Evolutionary conservation across 2,329 filamentous ascomycete genomes (phyloP).

Genomic region (Pyrenophora seminiperda): DNA sequence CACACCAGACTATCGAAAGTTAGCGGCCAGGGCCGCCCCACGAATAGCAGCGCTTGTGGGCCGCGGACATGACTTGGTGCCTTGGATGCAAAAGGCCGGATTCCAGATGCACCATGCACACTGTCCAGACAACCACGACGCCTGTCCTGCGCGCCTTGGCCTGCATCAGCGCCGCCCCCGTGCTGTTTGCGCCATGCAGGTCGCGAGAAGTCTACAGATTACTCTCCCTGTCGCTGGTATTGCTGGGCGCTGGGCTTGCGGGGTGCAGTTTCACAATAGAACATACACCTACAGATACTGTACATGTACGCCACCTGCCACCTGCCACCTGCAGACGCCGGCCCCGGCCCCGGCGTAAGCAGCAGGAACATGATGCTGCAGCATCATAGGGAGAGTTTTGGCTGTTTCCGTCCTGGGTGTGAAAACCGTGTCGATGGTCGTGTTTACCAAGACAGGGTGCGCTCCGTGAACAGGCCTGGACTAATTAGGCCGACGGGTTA

Average conservation of each 20-base stretch:
- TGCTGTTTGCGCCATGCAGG: neutral
- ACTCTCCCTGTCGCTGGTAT: neutral
- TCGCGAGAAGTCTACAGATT: neutral
- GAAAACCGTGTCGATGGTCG: no score
- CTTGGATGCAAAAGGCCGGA: slow-evolving; percentile 1
- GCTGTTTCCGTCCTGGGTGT: no score
- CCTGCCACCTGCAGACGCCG: no score
- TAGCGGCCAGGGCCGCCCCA: slow-evolving; percentile 7
- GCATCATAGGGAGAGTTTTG: no score
- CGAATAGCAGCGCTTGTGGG: slow-evolving; percentile 3
- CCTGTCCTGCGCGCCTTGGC: neutral
- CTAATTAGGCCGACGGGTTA: slow-evolving; percentile 11
- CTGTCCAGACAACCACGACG: neutral
- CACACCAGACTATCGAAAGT: slow-evolving; percentile 16
- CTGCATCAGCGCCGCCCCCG: neutral
- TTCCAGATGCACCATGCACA: slow-evolving; percentile 4
- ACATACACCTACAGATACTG: neutral
- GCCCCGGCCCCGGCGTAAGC: no score
- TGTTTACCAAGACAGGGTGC: neutral
- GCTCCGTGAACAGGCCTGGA: neutral
- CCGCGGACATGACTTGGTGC: slow-evolving; percentile 5
- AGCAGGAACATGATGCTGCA: no score
- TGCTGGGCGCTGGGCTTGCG: slow-evolving; percentile 3
- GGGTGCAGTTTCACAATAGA: slow-evolving; percentile 2
- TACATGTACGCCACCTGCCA: no score